Evolutionary conservation across 2,329 filamentous ascomycete species (phyloP).

Genomic region (Colletotrichum lentis): DNA sequence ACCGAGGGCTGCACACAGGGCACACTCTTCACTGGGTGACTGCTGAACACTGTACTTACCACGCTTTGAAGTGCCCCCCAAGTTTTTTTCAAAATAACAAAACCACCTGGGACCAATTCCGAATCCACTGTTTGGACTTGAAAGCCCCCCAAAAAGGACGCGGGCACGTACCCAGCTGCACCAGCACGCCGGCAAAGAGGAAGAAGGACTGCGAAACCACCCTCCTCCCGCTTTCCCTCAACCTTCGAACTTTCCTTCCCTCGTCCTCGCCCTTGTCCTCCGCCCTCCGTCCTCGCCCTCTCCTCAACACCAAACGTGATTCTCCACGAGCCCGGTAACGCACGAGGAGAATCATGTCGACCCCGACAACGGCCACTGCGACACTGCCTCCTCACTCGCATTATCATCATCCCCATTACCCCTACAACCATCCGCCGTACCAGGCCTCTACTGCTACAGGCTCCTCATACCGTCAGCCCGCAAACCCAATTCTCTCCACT

Average conservation of each 20-base stretch:
- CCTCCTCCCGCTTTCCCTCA: slow-evolving; percentile 27
- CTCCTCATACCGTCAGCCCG: slow-evolving; percentile 46
- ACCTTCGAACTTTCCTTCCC: slow-evolving; percentile 33
- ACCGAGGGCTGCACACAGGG: slow-evolving; percentile 14
- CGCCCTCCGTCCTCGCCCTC: no score
- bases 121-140: slow-evolving; percentile 35
- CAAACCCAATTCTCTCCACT: slow-evolving; percentile 50
- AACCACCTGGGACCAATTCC: slow-evolving; percentile 1
- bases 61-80: slow-evolving; percentile 16
- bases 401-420: slow-evolving; percentile 71
- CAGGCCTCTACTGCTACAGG: slow-evolving; percentile 54
- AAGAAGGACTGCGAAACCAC: slow-evolving; percentile 34
- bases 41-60: slow-evolving; percentile 10
- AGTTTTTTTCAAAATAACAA: neutral
- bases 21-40: slow-evolving; percentile 24
- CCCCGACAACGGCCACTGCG: slow-evolving; percentile 63
- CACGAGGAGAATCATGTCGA: slow-evolving; percentile 70
- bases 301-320: slow-evolving; percentile 30
- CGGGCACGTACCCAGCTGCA: slow-evolving; percentile 32
- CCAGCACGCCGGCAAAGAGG: slow-evolving; percentile 31
- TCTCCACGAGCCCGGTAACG: slow-evolving; percentile 31
- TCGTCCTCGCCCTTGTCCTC: slow-evolving; percentile 21
- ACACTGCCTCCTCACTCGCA: slow-evolving; percentile 58
- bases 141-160: slow-evolving; percentile 22
- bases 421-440: slow-evolving; percentile 61